Evolutionary conservation across 179 eudicot genomes (phyloP), one percentile per base, ranked within the genome.

Genomic region (Silene coronaria): DNA sequence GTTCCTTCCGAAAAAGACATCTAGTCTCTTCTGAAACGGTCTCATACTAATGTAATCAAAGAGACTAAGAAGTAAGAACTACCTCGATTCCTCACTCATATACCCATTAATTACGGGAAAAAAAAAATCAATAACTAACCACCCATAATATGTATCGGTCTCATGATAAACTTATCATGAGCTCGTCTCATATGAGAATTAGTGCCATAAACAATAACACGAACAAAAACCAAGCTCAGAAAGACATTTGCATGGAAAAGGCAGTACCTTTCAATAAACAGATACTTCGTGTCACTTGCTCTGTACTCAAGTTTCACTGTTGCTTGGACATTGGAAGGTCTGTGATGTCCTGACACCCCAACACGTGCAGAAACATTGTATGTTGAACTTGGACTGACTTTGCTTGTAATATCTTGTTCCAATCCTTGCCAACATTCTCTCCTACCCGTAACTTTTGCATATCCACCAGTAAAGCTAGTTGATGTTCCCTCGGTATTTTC

Each of bases 351-450:
- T 0, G 90, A 84, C 17, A 82, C 85, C 22, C 88, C 87, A 57
- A 92, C 96, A 80, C 65, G 70, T 65, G 97, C 97, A 75, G 82
- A 84, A 78, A 95, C 89, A 6, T 74, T 83, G 71, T 87, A 95
- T 6, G 84, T 80, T 11, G 63, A 76, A 60, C 87, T 91, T 6
- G 84, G 76, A 28, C 76, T 70, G 70, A 92, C 89, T 79, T 85
- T 85, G 75, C 78, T 73, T 0, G 99, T 89, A 74, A 92, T 89
- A 70, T 92, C 97, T 76, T 92, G 95, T 67, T 89, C 92, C 81
- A 95, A 79, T 24, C 96, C 91, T 71, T 90, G 94, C 97, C 96
- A 92, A 68, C 79, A 79, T 74, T 89, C 84, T 26, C 23, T 88
- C 70, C 97, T 90, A 72, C 88, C 81, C 26, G 90, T 86, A 45